These are phyloP conservation scores for Aspergillus funiculosus DNA, from an alignment of 495 filamentous ascomycete genomes.

Conservation along the genomic window DNA sequence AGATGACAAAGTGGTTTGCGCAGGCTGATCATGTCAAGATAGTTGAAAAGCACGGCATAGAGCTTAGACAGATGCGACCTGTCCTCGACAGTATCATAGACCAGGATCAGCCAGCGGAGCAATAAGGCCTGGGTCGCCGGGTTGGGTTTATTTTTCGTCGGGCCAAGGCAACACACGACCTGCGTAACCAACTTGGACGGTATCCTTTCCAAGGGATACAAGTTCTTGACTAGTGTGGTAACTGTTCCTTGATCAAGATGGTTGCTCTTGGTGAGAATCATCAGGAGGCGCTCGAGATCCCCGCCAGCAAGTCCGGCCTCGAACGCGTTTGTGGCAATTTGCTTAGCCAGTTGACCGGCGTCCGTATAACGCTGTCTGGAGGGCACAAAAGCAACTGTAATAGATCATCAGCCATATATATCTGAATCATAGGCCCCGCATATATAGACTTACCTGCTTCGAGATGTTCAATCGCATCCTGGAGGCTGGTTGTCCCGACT, in stretches of 20 bases:
- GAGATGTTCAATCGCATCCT: constrained; percentile 38
- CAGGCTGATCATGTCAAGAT: constrained; percentile 70
- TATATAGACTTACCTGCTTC: constrained; percentile 35
- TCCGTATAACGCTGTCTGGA: constrained; percentile 41
- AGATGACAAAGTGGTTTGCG: constrained; percentile 62
- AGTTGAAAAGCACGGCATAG: constrained; percentile 75
- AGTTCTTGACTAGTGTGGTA: constrained; percentile 59
- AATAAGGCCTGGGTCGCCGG: constrained; percentile 62
- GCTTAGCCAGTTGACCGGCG: constrained; percentile 34
- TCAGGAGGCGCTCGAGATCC: constrained; percentile 57
- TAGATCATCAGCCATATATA: constrained; percentile 10
- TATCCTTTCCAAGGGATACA: constrained; percentile 67
- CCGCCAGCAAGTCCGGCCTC: constrained; percentile 58
- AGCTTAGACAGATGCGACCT: constrained; percentile 57
- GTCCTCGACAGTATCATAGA: constrained; percentile 68
- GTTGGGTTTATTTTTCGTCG: constrained; percentile 71
- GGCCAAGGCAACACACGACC: constrained; percentile 68
- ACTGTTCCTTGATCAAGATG: constrained; percentile 70
- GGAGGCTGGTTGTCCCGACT: constrained; percentile 23
- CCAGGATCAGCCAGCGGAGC: constrained; percentile 74
- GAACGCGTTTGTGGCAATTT: constrained; percentile 50
- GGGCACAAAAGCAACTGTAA: constrained; percentile 37
- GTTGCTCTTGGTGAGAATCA: constrained; percentile 58
- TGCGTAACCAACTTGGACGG: constrained; percentile 55
- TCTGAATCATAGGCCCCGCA: neutral